These are phyloP conservation scores for Juglanconis sp. DNA, from an alignment of 2,329 filamentous ascomycete genomes.

Conservation along the genomic window DNA sequence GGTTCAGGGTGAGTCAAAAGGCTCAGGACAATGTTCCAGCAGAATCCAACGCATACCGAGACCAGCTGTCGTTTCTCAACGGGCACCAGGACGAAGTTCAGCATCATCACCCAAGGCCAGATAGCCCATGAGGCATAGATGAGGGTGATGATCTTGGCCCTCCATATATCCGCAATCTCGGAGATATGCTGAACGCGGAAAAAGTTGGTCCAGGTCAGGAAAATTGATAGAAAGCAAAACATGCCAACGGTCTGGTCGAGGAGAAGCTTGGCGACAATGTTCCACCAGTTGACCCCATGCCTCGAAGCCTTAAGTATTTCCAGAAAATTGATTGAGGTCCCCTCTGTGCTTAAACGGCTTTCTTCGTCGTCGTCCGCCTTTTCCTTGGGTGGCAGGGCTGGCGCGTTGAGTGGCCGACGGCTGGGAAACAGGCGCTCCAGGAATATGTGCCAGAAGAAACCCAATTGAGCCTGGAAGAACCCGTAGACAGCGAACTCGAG, in stretches of 20 bases:
- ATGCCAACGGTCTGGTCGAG: conserved; percentile 26
- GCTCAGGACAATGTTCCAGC: conserved; percentile 26
- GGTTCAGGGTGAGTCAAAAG: conserved; percentile 16
- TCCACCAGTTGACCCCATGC: conserved; percentile 22
- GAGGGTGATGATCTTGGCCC: conserved; percentile 21
- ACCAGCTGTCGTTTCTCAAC: conserved; percentile 25
- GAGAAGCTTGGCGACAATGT: conserved; percentile 22
- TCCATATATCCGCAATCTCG: conserved; percentile 19
- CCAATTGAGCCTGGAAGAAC: conserved; percentile 24
- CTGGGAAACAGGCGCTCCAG: conserved; percentile 25
- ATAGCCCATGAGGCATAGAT: conserved; percentile 24
- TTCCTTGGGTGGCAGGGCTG: conserved; percentile 12
- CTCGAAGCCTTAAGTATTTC: conserved; percentile 8
- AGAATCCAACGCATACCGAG: conserved; percentile 24
- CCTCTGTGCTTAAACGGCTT: conserved; percentile 16
- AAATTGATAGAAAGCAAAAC: conserved; percentile 20
- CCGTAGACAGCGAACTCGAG: conserved; percentile 25
- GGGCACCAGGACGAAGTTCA: conserved; percentile 25
- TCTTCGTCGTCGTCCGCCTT: conserved; percentile 20
- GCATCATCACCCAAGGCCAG: conserved; percentile 25
- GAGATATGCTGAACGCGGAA: conserved; percentile 20
- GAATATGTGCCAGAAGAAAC: conserved; percentile 24
- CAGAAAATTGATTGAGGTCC: conserved; percentile 11
- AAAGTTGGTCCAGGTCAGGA: conserved; percentile 25
- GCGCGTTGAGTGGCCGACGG: conserved; percentile 2